Percentiles rank a stretch among this genome's conserved stretches.
Evolutionary conservation across 257 asterid genomes (phyloP).

Genomic region (Solanum microdontum): DNA sequence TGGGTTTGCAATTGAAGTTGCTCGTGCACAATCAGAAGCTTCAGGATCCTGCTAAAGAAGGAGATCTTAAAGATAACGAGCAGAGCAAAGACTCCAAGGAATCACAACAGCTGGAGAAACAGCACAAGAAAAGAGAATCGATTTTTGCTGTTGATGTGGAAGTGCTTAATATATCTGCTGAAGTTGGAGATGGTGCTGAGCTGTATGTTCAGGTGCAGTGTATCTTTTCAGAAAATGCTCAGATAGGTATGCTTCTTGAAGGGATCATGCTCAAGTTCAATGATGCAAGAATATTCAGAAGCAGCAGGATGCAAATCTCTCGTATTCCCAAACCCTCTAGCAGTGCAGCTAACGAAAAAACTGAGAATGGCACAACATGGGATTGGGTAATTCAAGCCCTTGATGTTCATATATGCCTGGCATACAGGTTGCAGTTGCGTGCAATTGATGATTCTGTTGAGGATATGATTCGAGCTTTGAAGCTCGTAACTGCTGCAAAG

Average conservation of each 20-base stretch:
- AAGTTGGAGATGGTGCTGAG: slow-evolving; percentile 98
- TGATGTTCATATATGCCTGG: slow-evolving; percentile 88
- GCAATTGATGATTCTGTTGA: slow-evolving; percentile 96
- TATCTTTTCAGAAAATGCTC: slow-evolving; percentile 96
- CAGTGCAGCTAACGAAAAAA: slow-evolving; percentile 38
- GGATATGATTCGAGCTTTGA: slow-evolving; percentile 92
- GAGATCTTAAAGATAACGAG: slow-evolving; percentile 27
- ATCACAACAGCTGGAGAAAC: slow-evolving; percentile 45
- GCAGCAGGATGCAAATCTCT: slow-evolving; percentile 99
- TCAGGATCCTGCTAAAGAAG: slow-evolving; percentile 39
- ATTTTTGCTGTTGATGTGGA: slow-evolving; percentile 91
- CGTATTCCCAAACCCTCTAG: slow-evolving; percentile 71
- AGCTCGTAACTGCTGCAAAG: slow-evolving; percentile 83
- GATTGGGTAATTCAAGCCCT: slow-evolving; percentile 99
- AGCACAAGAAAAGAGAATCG: slow-evolving; percentile 65
- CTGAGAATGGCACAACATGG: slow-evolving; percentile 60
- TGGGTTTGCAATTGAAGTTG: slow-evolving; percentile 67
- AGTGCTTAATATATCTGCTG: slow-evolving; percentile 84
- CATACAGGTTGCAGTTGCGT: slow-evolving; percentile 87
- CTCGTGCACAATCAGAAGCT: slow-evolving; percentile 55
- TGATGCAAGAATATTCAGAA: slow-evolving; percentile 63
- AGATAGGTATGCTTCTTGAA: slow-evolving; percentile 94
- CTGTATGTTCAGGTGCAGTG: slow-evolving; percentile 78
- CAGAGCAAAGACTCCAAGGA: slow-evolving; percentile 32
- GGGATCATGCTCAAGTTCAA: slow-evolving; percentile 66